Conservation (phyloP, 352 stramenopile genomes). For the Phytophthora tubulina region DNA sequence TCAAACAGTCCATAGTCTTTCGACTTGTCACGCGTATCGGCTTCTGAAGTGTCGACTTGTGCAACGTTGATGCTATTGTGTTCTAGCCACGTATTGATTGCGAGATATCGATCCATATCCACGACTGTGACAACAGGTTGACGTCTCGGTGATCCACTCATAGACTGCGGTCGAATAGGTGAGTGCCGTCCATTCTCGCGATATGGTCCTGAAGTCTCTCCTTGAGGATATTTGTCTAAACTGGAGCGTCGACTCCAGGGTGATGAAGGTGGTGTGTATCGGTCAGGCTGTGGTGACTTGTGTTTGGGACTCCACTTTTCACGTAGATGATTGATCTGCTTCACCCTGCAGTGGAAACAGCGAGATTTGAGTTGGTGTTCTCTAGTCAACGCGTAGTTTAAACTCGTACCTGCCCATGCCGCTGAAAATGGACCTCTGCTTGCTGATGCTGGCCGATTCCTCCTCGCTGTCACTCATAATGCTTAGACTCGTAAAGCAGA, state of each 20-base stretch:
- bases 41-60: slow-evolving; percentile 12
- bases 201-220: neutral
- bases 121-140: slow-evolving; percentile 39
- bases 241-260: slow-evolving; percentile 21
- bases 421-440: slow-evolving; percentile 61
- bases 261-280: slow-evolving; percentile 30
- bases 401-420: slow-evolving; percentile 47
- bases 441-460: slow-evolving; percentile 35
- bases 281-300: slow-evolving; percentile 27
- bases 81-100: slow-evolving; percentile 55
- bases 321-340: slow-evolving; percentile 62
- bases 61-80: slow-evolving; percentile 51
- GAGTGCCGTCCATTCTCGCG: slow-evolving; percentile 21
- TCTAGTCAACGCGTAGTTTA: neutral
- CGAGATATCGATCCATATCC: slow-evolving; percentile 60
- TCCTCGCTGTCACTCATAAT: slow-evolving; percentile 59
- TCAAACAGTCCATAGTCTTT: slow-evolving; percentile 47
- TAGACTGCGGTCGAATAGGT: slow-evolving; percentile 15
- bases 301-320: slow-evolving; percentile 59
- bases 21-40: slow-evolving; percentile 1
- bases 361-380: neutral
- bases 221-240: slow-evolving; percentile 21
- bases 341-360: slow-evolving; percentile 36
- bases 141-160: slow-evolving; percentile 9
- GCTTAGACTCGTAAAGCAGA: neutral